Base-by-base conservation (phyloP, 306 rosid genomes). In the Castanopsis chinensis region DNA sequence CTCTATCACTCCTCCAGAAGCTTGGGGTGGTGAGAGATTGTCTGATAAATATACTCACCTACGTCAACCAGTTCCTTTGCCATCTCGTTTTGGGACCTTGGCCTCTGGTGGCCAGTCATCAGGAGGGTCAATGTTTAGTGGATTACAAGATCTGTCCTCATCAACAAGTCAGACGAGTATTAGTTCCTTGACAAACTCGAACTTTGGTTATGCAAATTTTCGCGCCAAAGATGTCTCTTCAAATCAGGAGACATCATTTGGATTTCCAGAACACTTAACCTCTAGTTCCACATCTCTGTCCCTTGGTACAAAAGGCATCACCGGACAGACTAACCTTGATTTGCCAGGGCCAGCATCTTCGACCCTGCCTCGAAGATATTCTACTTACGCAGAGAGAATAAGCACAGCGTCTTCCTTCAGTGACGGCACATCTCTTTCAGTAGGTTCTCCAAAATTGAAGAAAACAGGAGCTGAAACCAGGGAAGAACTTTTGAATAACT, bases 1-100 rank as follows among this genome's bases (percentile, higher is more conserved):
- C 75, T 91, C 99, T 71, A 90, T 93, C 85, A 96, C 99, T 71
- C 99, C 98, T 88, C 98, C 99, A 17, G 99, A 96, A 89, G 94
- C 97, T 79, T 96, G 99, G 99, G 99, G 98, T 59, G 98, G 99
- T 33, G 99, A 96, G 93, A 89, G 77, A 86, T 82, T 86, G 59
- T 86, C 94, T 78, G 99, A 96, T 59, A 93, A 91, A 80, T 90
- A 86, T 85, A 58, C 86, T 74, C 88, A 81, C 77, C 27, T 78
- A 32, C 93, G 87, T 45, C 97, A 81, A 77, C 84, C 93, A 64
- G 80, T 73, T 78, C 81, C 83, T 81, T 85, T 74, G 70, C 94
- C 97, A 13, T 90, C 99, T 82, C 96, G 98, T 67, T 80, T 90
- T 76, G 94, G 94, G 87, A 78, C 76, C 65, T 45, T 81, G 74